Evolutionary conservation across 2,329 filamentous ascomycete species (phyloP).

Genomic region (Trichophyton benhamiae): DNA sequence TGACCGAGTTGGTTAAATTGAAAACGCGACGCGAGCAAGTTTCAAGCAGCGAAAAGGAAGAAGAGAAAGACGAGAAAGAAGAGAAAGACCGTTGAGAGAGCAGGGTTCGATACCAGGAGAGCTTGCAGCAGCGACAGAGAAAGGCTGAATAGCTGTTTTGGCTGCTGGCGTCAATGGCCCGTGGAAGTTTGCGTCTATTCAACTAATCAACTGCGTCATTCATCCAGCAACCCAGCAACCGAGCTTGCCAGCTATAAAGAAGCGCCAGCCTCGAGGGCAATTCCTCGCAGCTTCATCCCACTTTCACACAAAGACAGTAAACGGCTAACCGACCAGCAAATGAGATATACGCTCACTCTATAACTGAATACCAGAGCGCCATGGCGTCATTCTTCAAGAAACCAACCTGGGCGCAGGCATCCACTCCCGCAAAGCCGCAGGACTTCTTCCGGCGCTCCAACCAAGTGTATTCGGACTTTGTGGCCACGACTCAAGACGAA

Average conservation of each 20-base stretch:
- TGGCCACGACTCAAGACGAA: conserved; percentile 23
- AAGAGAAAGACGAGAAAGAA: neutral
- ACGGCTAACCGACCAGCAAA: neutral
- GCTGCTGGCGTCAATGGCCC: neutral
- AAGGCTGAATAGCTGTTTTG: neutral
- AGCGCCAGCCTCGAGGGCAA: neutral
- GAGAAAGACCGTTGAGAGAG: neutral
- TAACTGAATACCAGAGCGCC: neutral
- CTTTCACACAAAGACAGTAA: neutral
- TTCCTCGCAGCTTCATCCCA: neutral
- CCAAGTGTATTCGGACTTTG: conserved; percentile 36
- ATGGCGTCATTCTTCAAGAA: conserved; percentile 40
- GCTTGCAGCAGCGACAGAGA: neutral
- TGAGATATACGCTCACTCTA: neutral
- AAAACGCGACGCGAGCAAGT: conserved; percentile 1
- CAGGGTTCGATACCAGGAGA: no score
- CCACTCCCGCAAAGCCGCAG: conserved; percentile 20
- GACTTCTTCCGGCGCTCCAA: conserved; percentile 40
- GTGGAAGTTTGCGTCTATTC: neutral
- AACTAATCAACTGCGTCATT: neutral
- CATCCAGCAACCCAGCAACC: neutral
- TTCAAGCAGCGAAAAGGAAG: neutral
- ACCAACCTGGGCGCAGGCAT: conserved; percentile 37
- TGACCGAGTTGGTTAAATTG: neutral
- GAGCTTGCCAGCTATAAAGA: neutral